Conservation (phyloP, 257 asterid genomes). For the Solanum microdontum region DNA sequence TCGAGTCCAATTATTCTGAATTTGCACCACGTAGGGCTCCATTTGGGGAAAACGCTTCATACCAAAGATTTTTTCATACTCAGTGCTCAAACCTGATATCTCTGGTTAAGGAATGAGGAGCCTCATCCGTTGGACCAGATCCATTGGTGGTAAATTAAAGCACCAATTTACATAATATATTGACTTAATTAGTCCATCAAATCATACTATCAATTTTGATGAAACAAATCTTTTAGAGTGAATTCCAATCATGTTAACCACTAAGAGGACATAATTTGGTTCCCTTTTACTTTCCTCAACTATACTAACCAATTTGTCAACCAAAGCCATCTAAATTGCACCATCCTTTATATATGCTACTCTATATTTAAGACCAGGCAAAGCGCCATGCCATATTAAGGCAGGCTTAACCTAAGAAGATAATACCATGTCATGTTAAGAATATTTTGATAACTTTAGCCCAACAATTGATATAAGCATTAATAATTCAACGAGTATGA, state of each 20-base stretch:
- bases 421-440: not conserved
- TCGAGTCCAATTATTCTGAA: no score
- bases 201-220: not conserved
- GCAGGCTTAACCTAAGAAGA: no score
- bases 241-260: not conserved
- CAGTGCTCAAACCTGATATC: no score
- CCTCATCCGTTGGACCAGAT: not conserved
- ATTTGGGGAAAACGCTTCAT: not conserved
- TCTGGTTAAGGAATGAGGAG: no score
- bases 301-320: not conserved
- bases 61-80: no score
- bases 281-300: not conserved
- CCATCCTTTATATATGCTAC: not conserved
- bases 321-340: not conserved
- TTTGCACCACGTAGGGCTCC: not conserved
- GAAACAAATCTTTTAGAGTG: not conserved
- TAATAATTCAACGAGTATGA: not conserved
- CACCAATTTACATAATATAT: not conserved
- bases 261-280: not conserved
- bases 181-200: not conserved
- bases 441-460: not conserved
- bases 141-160: not conserved
- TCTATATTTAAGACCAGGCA: not conserved
- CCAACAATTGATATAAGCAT: not conserved
- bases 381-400: not conserved